Base-by-base conservation (phyloP, 2,329 filamentous ascomycete species). In the Epichloe uncinata region DNA sequence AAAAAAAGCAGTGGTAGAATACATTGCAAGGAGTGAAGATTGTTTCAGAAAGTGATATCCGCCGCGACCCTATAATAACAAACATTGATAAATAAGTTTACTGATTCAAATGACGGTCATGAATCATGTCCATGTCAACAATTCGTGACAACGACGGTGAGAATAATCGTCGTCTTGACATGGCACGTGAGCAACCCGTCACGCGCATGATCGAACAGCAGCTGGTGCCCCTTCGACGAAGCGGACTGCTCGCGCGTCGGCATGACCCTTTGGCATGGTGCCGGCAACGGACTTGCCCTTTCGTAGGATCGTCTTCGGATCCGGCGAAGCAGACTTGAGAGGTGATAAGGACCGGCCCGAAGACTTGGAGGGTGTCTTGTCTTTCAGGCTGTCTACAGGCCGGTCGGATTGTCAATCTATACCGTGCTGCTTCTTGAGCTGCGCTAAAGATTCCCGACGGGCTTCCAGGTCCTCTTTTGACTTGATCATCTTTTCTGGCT, bases 401-500 rank as follows among this genome's bases (percentile, higher is more conserved):
- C 79, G 80, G 80, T 84, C 80, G 76, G 75, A 79, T 79, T 81
- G 81, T 91, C 88, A 98, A 83, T 96, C 91, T 78, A 97, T 96
- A 68, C 90, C 91, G 72, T 98, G 89, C 71, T 97, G 87, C 67
- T 85, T 82, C 77, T 98, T 98, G 74, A 97, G 83, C 75, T 88
- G 86, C 80, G 95, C 91, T 86, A 98, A 82, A 77, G 91, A 93
- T 70, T 95, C 87, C 73, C 93, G 87, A 73, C 93, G 87, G 63
- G 88, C 84, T 64, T 91, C 87, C 64, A 97, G 78, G 72, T 96
- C 89, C 72, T 93, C 87, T 82, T 87, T 91, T 74, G 87, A 87
- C 70, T 85, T 87, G 66, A 79, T 66, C 70, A 79, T 80, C 74
- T 81, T 81, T 62, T 81, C 78, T 65, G 78, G 78, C 71, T 81